Evolutionary conservation across 1,139 yeast species (phyloP).

Genomic region (Lodderomyces beijingensis): DNA sequence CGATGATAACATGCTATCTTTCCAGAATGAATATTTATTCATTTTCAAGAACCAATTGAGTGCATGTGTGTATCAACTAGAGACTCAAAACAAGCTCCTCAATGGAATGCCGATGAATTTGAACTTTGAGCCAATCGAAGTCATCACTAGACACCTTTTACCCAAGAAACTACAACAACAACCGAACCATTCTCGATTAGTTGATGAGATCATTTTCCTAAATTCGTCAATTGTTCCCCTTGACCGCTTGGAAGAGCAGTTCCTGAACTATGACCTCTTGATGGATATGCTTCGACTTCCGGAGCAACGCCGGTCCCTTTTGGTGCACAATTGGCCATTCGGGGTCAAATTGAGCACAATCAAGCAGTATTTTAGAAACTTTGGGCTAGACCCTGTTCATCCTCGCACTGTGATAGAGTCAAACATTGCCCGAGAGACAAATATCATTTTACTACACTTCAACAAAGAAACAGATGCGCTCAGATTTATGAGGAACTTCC

Average conservation of each 20-base stretch:
- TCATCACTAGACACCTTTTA: conserved; percentile 12
- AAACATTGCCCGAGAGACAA: conserved; percentile 26
- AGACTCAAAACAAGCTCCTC: conserved; percentile 43
- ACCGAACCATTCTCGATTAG: neutral
- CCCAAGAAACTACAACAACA: neutral
- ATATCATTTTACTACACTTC: conserved; percentile 43
- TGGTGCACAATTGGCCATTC: conserved; percentile 39
- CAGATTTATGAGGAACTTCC: conserved; percentile 51
- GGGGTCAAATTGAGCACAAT: conserved; percentile 32
- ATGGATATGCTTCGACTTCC: neutral
- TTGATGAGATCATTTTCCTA: neutral
- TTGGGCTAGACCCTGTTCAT: conserved; percentile 23
- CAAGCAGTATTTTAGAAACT: conserved; percentile 37
- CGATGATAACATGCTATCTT: conserved; percentile 35
- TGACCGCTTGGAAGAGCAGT: neutral
- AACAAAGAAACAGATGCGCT: conserved; percentile 44
- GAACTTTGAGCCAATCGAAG: conserved; percentile 32
- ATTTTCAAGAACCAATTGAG: conserved; percentile 43
- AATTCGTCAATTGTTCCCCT: neutral
- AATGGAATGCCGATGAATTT: conserved; percentile 49
- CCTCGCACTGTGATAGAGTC: conserved; percentile 16
- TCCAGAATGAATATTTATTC: conserved; percentile 49
- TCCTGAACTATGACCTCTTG: neutral
- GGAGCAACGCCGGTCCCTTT: conserved; percentile 18
- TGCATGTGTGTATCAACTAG: conserved; percentile 49